Percentiles rank a stretch among this genome's conserved stretches.
Evolutionary conservation across 192 early-diverging fungal species (phyloP).

Genomic region (Umbelopsis vinacea): DNA sequence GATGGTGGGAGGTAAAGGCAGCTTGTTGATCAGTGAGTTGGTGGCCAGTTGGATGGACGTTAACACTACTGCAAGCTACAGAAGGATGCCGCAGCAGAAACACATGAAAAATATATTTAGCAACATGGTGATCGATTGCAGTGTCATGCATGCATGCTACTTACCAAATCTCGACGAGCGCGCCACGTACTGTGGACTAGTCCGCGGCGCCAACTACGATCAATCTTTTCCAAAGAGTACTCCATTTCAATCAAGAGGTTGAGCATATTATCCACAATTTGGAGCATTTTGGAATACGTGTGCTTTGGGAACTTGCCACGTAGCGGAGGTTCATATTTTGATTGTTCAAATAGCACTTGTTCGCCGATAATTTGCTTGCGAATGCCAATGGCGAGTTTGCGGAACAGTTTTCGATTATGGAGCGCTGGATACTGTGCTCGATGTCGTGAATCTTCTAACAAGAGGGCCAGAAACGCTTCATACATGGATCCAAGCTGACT

Average conservation of each 20-base stretch:
- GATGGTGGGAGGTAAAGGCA: conserved; percentile 42
- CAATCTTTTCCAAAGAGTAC: conserved; percentile 28
- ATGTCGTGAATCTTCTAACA: conserved; percentile 30
- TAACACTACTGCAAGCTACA: conserved; percentile 38
- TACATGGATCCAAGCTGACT: conserved; percentile 41
- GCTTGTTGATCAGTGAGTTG: conserved; percentile 38
- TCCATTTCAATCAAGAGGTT: conserved; percentile 41
- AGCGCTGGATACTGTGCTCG: neutral
- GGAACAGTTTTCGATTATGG: conserved; percentile 35
- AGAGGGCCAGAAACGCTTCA: conserved; percentile 36
- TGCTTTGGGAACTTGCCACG: conserved; percentile 39
- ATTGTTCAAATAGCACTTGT: conserved; percentile 40
- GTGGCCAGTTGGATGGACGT: conserved; percentile 39
- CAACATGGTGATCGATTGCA: no score
- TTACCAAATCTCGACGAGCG: conserved; percentile 37
- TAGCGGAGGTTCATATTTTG: conserved; percentile 43
- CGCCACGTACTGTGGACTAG: conserved; percentile 35
- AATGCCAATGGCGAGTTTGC: conserved; percentile 31
- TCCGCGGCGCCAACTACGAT: conserved; percentile 33
- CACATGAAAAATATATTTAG: no score
- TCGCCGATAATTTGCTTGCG: conserved; percentile 38
- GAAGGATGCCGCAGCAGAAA: neutral
- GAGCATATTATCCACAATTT: conserved; percentile 41
- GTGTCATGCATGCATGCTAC: no score
- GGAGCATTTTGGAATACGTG: conserved; percentile 34